Conservation (phyloP, 1,284 basidiomycete genomes). For the Ustilago crameri region DNA sequence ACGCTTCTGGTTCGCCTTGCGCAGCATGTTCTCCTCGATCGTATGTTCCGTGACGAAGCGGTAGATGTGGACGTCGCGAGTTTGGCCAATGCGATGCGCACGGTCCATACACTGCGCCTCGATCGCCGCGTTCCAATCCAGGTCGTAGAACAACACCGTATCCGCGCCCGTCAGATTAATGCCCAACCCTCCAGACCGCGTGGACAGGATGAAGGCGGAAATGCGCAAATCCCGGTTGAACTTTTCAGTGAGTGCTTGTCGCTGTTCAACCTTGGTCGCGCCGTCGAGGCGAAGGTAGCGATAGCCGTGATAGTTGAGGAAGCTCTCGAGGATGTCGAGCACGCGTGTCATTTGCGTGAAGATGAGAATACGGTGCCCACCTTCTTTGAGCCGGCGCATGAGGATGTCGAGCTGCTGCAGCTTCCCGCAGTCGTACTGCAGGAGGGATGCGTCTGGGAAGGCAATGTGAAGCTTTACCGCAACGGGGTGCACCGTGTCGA, state of each 20-base stretch:
- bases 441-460: constrained; percentile 87
- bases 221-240: constrained; percentile 92
- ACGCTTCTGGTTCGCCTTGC: constrained; percentile 95
- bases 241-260: constrained; percentile 94
- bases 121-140: constrained; percentile 98
- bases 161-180: constrained; percentile 96
- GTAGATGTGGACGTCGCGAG: constrained; percentile 95
- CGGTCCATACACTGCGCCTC: constrained; percentile 96
- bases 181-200: constrained; percentile 91
- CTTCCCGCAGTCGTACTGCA: constrained; percentile 97
- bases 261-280: constrained; percentile 92
- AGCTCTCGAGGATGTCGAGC: constrained; percentile 91
- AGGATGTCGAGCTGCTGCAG: constrained; percentile 84
- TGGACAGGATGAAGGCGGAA: constrained; percentile 93
- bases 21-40: constrained; percentile 94
- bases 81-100: constrained; percentile 94
- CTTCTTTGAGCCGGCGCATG: constrained; percentile 83
- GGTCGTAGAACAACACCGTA: constrained; percentile 95
- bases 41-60: constrained; percentile 92
- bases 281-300: constrained; percentile 92
- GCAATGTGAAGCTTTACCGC: constrained; percentile 90
- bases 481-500: constrained; percentile 75
- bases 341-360: constrained; percentile 98
- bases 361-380: constrained; percentile 88
- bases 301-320: constrained; percentile 91